These are phyloP conservation scores for Gracilaria gracilis DNA, from an alignment of 23 red algal genomes.

Conservation along the genomic window DNA sequence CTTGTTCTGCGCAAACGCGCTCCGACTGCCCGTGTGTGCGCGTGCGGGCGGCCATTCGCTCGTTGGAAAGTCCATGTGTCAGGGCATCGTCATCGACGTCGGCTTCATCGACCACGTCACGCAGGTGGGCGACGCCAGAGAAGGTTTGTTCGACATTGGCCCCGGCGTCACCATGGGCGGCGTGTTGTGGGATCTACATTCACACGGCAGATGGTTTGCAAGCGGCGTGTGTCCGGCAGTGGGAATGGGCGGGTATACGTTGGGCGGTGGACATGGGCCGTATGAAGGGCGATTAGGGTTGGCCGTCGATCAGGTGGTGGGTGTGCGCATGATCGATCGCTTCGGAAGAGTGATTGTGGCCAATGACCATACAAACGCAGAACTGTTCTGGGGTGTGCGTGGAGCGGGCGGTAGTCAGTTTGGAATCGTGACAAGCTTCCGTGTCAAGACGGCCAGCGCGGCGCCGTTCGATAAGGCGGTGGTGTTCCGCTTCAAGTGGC, in stretches of 20 bases:
- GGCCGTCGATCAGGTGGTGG: constrained; percentile 34
- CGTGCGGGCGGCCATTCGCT: constrained; percentile 62
- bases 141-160: constrained; percentile 23
- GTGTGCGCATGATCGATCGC: constrained; percentile 47
- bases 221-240: constrained; percentile 58
- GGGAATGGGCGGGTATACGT: constrained; percentile 47
- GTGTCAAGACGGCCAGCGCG: constrained; percentile 25
- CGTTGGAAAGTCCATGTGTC: constrained; percentile 53
- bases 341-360: constrained; percentile 48
- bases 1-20: constrained; percentile 33
- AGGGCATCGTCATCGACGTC: constrained; percentile 55
- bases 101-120: constrained; percentile 39
- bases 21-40: constrained; percentile 26
- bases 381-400: constrained; percentile 54
- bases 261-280: constrained; percentile 63
- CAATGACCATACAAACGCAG: neutral
- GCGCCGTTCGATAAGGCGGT: constrained; percentile 57
- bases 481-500: constrained; percentile 64
- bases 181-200: constrained; percentile 39
- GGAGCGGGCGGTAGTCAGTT: constrained; percentile 60
- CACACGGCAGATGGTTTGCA: constrained; percentile 43
- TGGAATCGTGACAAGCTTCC: constrained; percentile 46
- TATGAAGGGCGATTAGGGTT: constrained; percentile 53
- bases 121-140: neutral
- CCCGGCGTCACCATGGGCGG: constrained; percentile 57